Evolutionary conservation across 1,284 basidiomycete species (phyloP).

Genomic region (Austroboletus novae-zelandiae): DNA sequence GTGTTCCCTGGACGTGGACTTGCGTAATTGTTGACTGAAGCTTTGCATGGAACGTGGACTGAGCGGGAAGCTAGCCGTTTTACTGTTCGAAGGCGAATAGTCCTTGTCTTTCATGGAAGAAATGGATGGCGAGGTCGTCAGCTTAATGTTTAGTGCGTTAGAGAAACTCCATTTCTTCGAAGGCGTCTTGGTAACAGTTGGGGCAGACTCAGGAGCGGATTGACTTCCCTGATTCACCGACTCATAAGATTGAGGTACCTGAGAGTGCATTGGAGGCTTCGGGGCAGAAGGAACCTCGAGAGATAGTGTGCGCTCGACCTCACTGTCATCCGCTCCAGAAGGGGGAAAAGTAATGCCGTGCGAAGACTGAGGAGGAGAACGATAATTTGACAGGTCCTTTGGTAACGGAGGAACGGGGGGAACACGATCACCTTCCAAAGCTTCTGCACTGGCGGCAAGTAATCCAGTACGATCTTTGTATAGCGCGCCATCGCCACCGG

Average conservation of each 20-base stretch:
- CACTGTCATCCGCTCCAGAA: conserved; percentile 34
- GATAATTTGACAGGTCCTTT: conserved; percentile 82
- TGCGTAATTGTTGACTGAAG: conserved; percentile 61
- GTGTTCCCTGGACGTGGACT: conserved; percentile 65
- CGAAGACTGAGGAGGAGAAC: conserved; percentile 61
- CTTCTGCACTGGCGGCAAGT: conserved; percentile 53
- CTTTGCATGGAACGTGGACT: conserved; percentile 61
- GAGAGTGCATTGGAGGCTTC: conserved; percentile 32
- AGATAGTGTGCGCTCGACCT: conserved; percentile 45
- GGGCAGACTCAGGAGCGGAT: conserved; percentile 42
- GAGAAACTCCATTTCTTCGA: conserved; percentile 98
- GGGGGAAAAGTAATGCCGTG: conserved; percentile 50
- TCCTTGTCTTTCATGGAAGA: conserved; percentile 48
- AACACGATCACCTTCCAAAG: conserved; percentile 61
- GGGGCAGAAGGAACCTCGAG: conserved; percentile 50
- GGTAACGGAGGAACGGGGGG: conserved; percentile 97
- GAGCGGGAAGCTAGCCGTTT: conserved; percentile 51
- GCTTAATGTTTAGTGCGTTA: conserved; percentile 80
- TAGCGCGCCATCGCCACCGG: conserved; percentile 53
- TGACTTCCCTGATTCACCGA: conserved; percentile 30
- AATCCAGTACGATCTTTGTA: conserved; percentile 67
- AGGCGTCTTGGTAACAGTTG: conserved; percentile 58
- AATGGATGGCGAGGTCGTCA: conserved; percentile 66
- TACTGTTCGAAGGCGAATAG: conserved; percentile 29
- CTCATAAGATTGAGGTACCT: conserved; percentile 14